Conservation (phyloP, 169 alveolate genomes). For the Plasmodium falciparum region DNA sequence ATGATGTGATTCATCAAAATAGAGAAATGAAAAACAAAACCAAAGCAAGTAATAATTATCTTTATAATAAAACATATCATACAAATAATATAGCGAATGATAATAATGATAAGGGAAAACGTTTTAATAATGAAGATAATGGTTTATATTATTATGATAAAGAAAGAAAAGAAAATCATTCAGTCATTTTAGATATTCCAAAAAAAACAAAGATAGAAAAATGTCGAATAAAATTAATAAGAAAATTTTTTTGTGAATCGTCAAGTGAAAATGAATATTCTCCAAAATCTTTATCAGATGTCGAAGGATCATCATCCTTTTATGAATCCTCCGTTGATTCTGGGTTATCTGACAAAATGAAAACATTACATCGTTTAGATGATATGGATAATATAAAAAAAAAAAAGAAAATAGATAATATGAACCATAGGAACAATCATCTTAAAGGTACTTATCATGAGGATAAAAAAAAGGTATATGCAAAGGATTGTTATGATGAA, state of each 20-base stretch:
- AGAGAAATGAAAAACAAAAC: neutral
- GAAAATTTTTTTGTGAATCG: conserved; percentile 17
- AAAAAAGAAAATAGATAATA: conserved; percentile 9
- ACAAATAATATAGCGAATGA: no score
- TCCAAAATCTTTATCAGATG: neutral
- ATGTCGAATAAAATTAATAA: conserved; percentile 25
- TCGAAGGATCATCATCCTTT: conserved; percentile 7
- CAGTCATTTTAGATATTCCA: neutral
- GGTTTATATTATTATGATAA: no score
- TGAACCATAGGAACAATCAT: neutral
- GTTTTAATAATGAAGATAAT: no score
- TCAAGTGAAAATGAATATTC: conserved; percentile 24
- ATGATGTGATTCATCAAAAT: neutral
- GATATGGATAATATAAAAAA: neutral
- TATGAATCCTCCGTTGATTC: neutral
- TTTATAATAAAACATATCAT: neutral
- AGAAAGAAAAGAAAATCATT: no score
- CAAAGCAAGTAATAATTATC: neutral
- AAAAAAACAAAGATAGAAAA: conserved; percentile 16
- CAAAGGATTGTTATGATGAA: neutral
- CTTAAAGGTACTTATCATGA: neutral
- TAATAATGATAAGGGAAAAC: neutral
- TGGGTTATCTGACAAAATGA: neutral
- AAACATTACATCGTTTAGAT: neutral
- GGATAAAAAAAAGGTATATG: neutral